Evolutionary conservation across 192 early-diverging fungal genomes (phyloP).

Genomic region (Umbelopsis ramanniana): DNA sequence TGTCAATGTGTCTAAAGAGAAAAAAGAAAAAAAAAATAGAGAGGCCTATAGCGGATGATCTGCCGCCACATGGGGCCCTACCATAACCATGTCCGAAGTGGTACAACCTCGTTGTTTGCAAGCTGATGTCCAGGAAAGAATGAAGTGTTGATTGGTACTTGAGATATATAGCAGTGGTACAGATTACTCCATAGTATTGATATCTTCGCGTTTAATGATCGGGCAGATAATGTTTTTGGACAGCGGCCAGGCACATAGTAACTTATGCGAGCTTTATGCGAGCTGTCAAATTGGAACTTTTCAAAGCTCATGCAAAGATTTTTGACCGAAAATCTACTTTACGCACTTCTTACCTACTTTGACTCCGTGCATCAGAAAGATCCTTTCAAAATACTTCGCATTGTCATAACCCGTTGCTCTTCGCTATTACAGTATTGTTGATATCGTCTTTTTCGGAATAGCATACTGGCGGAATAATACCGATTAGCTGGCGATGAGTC

Average conservation of each 20-base stretch:
- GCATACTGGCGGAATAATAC: background rate
- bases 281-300: no score
- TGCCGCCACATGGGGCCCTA: slow-evolving; percentile 2
- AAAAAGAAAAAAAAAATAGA: background rate
- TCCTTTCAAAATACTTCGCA: background rate
- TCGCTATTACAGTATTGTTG: background rate
- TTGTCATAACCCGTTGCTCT: background rate
- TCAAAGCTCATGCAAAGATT: no score
- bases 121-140: background rate
- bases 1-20: background rate
- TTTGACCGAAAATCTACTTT: no score
- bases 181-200: background rate
- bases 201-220: no score
- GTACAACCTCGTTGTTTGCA: slow-evolving; percentile 3
- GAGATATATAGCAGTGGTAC: background rate
- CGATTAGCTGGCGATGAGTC: background rate
- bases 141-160: background rate
- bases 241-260: no score
- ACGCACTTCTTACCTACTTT: background rate
- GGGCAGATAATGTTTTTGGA: no score
- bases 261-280: no score
- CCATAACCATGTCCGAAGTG: background rate
- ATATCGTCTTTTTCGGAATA: background rate
- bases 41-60: background rate
- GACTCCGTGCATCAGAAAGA: background rate